A percentile compares a stretch with the other conserved stretches of the same genome.
Evolutionary conservation across 2,329 filamentous ascomycete species (phyloP).

Genomic region (Xylaria sp.): DNA sequence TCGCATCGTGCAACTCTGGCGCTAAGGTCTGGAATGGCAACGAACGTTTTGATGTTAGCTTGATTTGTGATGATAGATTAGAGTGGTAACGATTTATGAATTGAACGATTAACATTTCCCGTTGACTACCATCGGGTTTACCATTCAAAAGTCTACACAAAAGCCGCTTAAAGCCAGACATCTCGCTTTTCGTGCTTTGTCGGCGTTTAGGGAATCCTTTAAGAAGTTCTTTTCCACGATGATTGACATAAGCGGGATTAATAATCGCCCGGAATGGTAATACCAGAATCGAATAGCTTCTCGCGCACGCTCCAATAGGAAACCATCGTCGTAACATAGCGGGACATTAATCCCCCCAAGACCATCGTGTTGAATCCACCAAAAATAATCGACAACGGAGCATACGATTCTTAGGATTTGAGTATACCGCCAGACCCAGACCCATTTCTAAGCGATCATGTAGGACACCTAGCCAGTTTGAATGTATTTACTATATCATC

Average conservation of each 20-base stretch:
- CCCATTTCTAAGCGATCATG: constrained; percentile 12
- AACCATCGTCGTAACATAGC: neutral
- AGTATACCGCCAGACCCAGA: neutral
- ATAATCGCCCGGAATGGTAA: neutral
- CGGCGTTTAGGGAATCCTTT: neutral
- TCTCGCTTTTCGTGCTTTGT: neutral
- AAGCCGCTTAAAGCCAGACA: neutral
- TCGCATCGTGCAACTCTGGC: constrained; percentile 64
- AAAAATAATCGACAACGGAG: neutral
- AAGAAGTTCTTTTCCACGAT: neutral
- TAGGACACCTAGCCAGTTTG: neutral
- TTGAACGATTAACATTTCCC: neutral
- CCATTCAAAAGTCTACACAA: neutral
- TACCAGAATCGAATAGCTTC: neutral
- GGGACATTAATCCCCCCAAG: constrained; percentile 3
- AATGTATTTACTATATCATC: neutral
- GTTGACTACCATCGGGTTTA: no score
- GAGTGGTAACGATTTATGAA: constrained; percentile 54
- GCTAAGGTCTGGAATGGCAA: constrained; percentile 67
- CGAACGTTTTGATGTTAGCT: constrained; percentile 63
- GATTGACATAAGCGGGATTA: constrained; percentile 3
- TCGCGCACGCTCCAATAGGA: neutral
- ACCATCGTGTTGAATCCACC: neutral
- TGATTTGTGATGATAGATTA: constrained; percentile 70
- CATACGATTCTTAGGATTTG: neutral